Base-by-base conservation (phyloP, 2,329 filamentous ascomycete species). In the Fusarium humuli region DNA sequence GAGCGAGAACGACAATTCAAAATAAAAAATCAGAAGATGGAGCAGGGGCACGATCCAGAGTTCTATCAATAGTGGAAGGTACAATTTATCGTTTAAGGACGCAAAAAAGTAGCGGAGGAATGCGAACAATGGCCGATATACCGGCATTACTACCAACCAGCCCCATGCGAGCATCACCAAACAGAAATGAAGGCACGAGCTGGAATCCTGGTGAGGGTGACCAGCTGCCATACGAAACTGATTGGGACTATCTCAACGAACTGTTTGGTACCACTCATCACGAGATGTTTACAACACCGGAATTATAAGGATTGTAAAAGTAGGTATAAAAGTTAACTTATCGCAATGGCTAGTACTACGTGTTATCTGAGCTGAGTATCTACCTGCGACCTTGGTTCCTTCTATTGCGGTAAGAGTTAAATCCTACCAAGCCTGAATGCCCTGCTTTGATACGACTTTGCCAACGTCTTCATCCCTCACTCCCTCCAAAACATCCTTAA, bases 241-340 rank as follows among this genome's bases (percentile, higher is more conserved):
- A 55, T 6, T 41, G 55, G 46, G 55, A 57, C 10, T 34, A 52
- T 44, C 46, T 52, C 13, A 27, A 52, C 20, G 45, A 52, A 3
- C 10, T 42, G 9, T 20, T 57, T 3, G 16, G 41, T 41, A 7
- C 3, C 27, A 22, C 12, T 30, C 10, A 57, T 34, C 16, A 44
- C 6, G 16, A 13, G 1, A 25, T 53, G 1, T 47, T 32, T 13
- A 5, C 18, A 6, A 9, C 16, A n/a, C 5, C 18, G 5, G 29
- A 18, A 18, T 1, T 12, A 12, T 3, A 8, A 20, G 4, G 8
- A 12, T 7, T 8, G 29, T 5, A 14, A 20, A 20, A n/a, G n/a
- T n/a, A 47, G 4, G 2, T 20, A 34, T 6, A 47, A 9, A 32
- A 45, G 27, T 13, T 7, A 18, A 37, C 3, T 11, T 27, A 9